Conservation (phyloP, 805 yeast genomes). For the Zygosaccharomyces bisporus region DNA sequence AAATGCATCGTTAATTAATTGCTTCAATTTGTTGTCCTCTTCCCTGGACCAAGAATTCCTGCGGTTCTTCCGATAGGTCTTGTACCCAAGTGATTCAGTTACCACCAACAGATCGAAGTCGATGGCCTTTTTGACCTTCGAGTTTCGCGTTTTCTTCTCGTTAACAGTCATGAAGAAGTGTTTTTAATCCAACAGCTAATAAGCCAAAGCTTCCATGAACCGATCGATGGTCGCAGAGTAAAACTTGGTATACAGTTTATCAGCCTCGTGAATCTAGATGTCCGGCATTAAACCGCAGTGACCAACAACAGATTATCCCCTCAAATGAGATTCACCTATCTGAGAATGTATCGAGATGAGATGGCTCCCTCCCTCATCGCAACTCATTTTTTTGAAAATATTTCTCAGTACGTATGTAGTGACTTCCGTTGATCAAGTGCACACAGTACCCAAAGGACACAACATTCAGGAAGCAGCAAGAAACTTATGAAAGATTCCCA, state of each 20-base stretch:
- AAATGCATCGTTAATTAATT: conserved; percentile 40
- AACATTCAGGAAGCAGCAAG: not conserved
- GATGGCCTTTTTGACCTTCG: conserved; percentile 23
- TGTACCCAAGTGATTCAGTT: conserved; percentile 70
- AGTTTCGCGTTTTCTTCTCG: conserved; percentile 13
- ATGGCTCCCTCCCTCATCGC: not conserved
- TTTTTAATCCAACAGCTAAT: not conserved
- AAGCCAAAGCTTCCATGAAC: not conserved
- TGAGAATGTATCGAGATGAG: conserved; percentile 3
- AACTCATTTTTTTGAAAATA: not conserved
- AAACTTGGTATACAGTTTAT: not conserved
- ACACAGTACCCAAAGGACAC: not conserved
- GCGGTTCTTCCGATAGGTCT: conserved; percentile 60
- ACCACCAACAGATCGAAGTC: conserved; percentile 44
- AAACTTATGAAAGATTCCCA: not conserved
- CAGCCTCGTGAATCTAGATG: not conserved
- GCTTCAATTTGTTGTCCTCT: conserved; percentile 59
- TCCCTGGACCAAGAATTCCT: conserved; percentile 72
- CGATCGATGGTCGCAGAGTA: not conserved
- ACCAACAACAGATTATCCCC: not conserved
- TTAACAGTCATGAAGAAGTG: conserved; percentile 2
- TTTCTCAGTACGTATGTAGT: conserved; percentile 1
- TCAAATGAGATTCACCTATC: not conserved
- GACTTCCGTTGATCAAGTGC: conserved; percentile 2
- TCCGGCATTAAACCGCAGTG: not conserved